Conservation (phyloP, 768 basidiomycete species). For the Serpula lacrymans region DNA sequence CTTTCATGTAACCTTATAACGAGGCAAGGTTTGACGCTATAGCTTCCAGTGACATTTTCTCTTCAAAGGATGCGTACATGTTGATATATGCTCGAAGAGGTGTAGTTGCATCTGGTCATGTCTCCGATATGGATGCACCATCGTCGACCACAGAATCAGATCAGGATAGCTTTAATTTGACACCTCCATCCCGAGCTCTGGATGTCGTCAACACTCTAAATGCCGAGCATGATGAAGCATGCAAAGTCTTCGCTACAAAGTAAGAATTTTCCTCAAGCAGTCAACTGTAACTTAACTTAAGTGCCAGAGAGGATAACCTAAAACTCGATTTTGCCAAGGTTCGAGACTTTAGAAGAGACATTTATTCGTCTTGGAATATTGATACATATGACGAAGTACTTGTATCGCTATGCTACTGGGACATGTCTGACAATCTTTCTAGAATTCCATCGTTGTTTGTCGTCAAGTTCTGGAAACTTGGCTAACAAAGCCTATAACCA, state of each 20-base stretch:
- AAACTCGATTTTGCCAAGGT: conserved; percentile 45
- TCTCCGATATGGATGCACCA: conserved; percentile 8
- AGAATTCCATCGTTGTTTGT: conserved; percentile 61
- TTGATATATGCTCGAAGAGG: conserved; percentile 73
- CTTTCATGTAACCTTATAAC: no score
- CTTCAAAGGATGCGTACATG: conserved; percentile 93
- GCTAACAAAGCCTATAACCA: conserved; percentile 40
- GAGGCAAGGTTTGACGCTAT: no score
- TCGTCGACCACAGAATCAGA: background rate
- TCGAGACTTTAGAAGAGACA: conserved; percentile 50
- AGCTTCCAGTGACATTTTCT: conserved; percentile 45
- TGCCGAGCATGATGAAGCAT: conserved; percentile 48
- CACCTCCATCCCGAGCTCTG: conserved; percentile 54
- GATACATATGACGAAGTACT: conserved; percentile 46
- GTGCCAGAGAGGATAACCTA: conserved; percentile 40
- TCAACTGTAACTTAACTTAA: conserved; percentile 6
- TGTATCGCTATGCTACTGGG: background rate
- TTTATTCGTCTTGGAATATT: conserved; percentile 64
- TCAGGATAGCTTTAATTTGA: conserved; percentile 21
- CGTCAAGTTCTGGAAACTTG: conserved; percentile 58
- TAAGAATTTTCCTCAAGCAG: conserved; percentile 24
- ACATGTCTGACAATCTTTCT: conserved; percentile 10
- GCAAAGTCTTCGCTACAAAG: conserved; percentile 47
- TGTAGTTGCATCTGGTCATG: conserved; percentile 8
- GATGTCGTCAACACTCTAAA: conserved; percentile 56